Base-by-base conservation (phyloP, 2,329 filamentous ascomycete species). In the Cladophialophora yegresii region DNA sequence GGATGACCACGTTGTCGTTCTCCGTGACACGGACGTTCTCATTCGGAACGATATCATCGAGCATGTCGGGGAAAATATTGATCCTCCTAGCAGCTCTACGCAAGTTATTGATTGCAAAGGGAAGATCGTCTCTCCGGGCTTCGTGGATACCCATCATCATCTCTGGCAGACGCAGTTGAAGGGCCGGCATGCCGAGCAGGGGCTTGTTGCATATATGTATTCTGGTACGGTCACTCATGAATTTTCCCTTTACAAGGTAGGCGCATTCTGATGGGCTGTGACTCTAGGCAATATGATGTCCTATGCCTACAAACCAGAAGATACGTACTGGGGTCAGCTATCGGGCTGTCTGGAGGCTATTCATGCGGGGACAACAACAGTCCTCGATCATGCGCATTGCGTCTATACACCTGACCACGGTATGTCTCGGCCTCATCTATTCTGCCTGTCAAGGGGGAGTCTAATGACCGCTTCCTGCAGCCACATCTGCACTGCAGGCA, bases 101-200 rank as follows among this genome's bases (percentile, higher is more conserved):
- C 68, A 75, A 54, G 68, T 79, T 5, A 72, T 81, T 43, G 76
- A 82, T 62, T 80, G 77, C 33, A 72, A 68, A 43, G 69, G 70
- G 12, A 75, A 72, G 61, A 67, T 71, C 26, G 61, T 73, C 40
- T 72, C 70, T 51, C 74, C 74, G 1, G 74, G 73, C 10, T 75
- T 73, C 68, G 69, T 75, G 22, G 69, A 73, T 54, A 75, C 72
- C n/a, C 72, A 75, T 50, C 65, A 77, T 53, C 80, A 82, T 69
- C 69, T 79, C 9, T 82, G 79, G 79, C 77, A 81, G 65, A 77
- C 76, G 0, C 72, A 76, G 50, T 66, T 77, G 51, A 78, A 77
- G 62, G 76, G 77, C 5, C 68, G 74, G 32, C 77, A 78, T 72
- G 73, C 73, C 0, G 70, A 79, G 60, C 64, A 81, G 6, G 69